Evolutionary conservation across 192 early-diverging fungal species (phyloP), one percentile per base, ranked within the genome.

Genomic region (Thamnidium elegans): DNA sequence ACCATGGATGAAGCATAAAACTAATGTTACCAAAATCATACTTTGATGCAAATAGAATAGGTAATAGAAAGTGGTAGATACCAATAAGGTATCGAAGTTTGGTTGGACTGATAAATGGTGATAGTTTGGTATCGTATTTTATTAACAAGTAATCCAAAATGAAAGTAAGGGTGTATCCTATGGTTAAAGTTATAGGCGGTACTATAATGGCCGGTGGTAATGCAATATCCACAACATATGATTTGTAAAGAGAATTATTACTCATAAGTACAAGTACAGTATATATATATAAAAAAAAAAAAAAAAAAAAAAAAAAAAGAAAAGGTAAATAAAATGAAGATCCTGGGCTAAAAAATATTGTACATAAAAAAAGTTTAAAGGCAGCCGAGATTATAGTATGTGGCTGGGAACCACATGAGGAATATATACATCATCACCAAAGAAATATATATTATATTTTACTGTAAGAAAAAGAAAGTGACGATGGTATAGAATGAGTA

Each of bases 1-100:
- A 10, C 58, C 58, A 59, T 23, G 58, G 58, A 1, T 59, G 58
- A 23, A 59, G 39, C 58, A 59, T 59, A 26, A 45, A 59, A 45
- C 42, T 45, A 14, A 59, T 59, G 44, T 59, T 59, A 14, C 0
- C 58, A 45, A 59, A 23, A 23, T 31, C 34, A 56, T 45, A 14
- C 5, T 20, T 39, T 2, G 58, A 45, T 7, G 20, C 58, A 17
- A 19, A 48, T 14, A 59, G 21, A 23, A 3, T 23, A 0, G 58
- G 58, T 1, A 59, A 14, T 20, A 59, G 14, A 26, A 59, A 59
- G 19, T 59, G 58, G 13, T 45, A 43, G 4, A 43, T 8, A 1
- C 36, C 58, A 23, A 59, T 59, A 7, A 14, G 15, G 4, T 21
- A 19, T 15, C 43, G 58, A 8, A 59, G 58, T 6, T 45, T 31